These are phyloP conservation scores for Talaromyces rugulosus DNA, from an alignment of 2,329 filamentous ascomycete genomes.

Conservation along the genomic window DNA sequence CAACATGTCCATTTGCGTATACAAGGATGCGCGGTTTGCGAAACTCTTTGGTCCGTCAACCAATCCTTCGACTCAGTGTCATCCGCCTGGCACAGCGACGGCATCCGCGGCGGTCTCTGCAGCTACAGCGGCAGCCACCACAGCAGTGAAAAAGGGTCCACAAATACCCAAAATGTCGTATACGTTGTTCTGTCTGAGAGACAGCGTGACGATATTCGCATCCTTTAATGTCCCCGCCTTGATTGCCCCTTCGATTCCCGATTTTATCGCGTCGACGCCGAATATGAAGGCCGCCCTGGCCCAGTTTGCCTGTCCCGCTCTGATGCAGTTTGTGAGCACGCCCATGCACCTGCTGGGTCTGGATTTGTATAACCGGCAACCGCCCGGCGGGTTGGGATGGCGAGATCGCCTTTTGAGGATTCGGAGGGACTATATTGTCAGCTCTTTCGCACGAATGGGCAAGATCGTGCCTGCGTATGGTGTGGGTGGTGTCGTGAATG, in stretches of 20 bases:
- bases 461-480: slow-evolving; percentile 88
- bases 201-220: slow-evolving; percentile 86
- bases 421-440: slow-evolving; percentile 70
- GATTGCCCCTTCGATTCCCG: slow-evolving; percentile 64
- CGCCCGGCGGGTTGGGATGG: slow-evolving; percentile 42
- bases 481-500: slow-evolving; percentile 81
- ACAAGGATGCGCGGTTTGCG: slow-evolving; percentile 85
- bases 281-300: slow-evolving; percentile 57
- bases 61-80: slow-evolving; percentile 39
- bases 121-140: slow-evolving; percentile 13
- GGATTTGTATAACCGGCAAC: slow-evolving; percentile 74
- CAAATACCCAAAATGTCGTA: slow-evolving; percentile 67
- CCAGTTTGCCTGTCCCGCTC: slow-evolving; percentile 76
- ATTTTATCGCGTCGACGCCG: slow-evolving; percentile 44
- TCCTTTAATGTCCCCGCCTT: slow-evolving; percentile 84
- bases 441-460: slow-evolving; percentile 70
- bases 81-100: slow-evolving; percentile 37
- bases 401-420: slow-evolving; percentile 63
- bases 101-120: slow-evolving; percentile 6
- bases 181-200: slow-evolving; percentile 72
- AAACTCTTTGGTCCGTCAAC: slow-evolving; percentile 68
- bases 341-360: slow-evolving; percentile 80
- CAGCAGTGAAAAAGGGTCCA: slow-evolving; percentile 25
- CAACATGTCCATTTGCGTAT: slow-evolving; percentile 80
- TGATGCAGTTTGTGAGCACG: slow-evolving; percentile 73